Percentiles rank a stretch among this genome's conserved stretches.
These are phyloP conservation scores for Suhomyces vadensis DNA, from an alignment of 805 yeast species.

Conservation along the genomic window DNA sequence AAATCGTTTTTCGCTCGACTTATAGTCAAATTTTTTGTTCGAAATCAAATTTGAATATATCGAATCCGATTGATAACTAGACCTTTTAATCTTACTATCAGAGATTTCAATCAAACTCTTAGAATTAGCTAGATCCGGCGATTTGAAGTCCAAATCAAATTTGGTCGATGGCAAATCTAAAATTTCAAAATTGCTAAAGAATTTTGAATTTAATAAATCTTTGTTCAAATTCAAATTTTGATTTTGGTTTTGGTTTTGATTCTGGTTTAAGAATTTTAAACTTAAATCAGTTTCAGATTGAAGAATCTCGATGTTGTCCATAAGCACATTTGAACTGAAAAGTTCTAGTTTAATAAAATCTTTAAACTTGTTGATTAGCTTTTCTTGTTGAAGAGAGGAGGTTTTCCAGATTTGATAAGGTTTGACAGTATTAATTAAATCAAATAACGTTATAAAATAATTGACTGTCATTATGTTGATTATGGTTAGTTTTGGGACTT, in stretches of 20 bases:
- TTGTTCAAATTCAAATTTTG: background rate
- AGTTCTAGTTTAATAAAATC: slow-evolving; percentile 23
- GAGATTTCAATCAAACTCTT: background rate
- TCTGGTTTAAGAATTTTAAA: slow-evolving; percentile 4
- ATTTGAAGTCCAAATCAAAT: background rate
- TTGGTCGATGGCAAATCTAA: background rate
- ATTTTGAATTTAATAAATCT: background rate
- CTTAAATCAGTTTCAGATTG: slow-evolving; percentile 10
- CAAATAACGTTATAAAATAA: slow-evolving; percentile 41
- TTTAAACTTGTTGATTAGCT: slow-evolving; percentile 25
- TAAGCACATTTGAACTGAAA: background rate
- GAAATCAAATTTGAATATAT: slow-evolving; percentile 27
- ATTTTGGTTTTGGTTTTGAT: background rate
- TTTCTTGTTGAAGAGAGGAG: slow-evolving; percentile 28
- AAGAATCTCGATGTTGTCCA: slow-evolving; percentile 2
- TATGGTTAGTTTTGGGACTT: slow-evolving; percentile 31
- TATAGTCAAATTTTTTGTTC: slow-evolving; percentile 28
- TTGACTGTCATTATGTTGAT: slow-evolving; percentile 42
- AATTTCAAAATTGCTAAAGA: background rate
- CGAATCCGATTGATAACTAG: slow-evolving; percentile 10
- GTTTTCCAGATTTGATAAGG: slow-evolving; percentile 45
- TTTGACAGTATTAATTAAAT: slow-evolving; percentile 30
- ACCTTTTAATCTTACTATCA: background rate
- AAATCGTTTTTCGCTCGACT: slow-evolving; percentile 27
- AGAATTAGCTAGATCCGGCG: background rate